Conservation (phyloP, 2,329 filamentous ascomycete genomes). For the Colletotrichum orchidophilum region DNA sequence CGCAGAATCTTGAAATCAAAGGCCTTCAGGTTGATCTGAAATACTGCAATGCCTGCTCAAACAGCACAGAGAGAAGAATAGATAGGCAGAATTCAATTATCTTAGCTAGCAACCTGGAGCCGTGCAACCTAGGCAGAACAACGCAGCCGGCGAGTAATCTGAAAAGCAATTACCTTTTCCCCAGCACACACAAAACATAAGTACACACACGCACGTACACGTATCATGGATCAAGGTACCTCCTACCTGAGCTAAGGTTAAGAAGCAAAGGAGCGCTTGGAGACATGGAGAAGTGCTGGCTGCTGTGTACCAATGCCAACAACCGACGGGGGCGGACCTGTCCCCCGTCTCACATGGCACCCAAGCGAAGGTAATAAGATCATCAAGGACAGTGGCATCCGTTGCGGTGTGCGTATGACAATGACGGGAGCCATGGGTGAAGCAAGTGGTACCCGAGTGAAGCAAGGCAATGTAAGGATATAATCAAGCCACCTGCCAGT, state of each 20-base stretch:
- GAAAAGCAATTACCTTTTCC: neutral
- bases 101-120: neutral
- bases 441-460: neutral
- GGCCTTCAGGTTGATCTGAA: too few relatives aligned
- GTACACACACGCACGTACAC: neutral
- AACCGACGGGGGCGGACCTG: neutral
- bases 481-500: neutral
- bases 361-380: neutral
- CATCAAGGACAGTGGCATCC: too few relatives aligned
- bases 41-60: neutral
- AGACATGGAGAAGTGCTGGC: neutral
- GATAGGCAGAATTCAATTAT: neutral
- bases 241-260: neutral
- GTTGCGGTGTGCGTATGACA: neutral
- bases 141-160: neutral
- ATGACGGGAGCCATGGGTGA: neutral
- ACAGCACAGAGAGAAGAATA: neutral
- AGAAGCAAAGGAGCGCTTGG: neutral
- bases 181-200: neutral
- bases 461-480: neutral
- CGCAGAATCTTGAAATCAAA: neutral
- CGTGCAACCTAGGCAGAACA: neutral
- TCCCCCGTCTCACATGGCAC: neutral
- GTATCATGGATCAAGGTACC: neutral
- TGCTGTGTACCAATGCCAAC: constrained; percentile 3